Percentiles rank a stretch among this genome's conserved stretches.
phyloP scores from a whole-genome alignment of 1,284 basidiomycete species.

The Veloporphyrellus conicus region DNA sequence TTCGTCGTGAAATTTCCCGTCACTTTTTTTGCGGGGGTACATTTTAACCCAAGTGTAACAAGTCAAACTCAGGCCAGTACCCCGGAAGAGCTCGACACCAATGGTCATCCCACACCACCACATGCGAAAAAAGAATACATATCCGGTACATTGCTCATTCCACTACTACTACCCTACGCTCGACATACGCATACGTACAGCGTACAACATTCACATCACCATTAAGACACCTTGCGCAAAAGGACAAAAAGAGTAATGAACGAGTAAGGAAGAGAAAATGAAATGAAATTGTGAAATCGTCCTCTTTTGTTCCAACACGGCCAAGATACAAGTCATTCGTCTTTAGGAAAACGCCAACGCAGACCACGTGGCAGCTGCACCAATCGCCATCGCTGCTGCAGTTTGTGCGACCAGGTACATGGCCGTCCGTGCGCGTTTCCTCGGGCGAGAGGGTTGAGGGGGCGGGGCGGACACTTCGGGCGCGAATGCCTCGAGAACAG shows the following conservation, averaged over 20 bases:
- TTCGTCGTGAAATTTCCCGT: too few species aligned
- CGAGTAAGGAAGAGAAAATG: too few species aligned
- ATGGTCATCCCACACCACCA: too few species aligned
- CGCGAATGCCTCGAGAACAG: background rate
- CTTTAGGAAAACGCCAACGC: slow-evolving; percentile 58
- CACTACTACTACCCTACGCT: background rate
- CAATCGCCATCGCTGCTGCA: slow-evolving; percentile 54
- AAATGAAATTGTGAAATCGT: too few species aligned
- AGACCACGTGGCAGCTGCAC: slow-evolving; percentile 65
- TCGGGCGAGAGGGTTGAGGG: slow-evolving; percentile 32
- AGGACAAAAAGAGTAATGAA: too few species aligned
- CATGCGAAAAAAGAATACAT: slow-evolving; percentile 10
- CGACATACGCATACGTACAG: background rate
- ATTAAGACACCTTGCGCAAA: background rate
- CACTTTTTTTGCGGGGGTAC: too few species aligned
- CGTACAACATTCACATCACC: slow-evolving; percentile 1
- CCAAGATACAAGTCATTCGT: background rate
- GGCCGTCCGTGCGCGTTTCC: slow-evolving; percentile 44
- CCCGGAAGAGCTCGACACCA: too few species aligned
- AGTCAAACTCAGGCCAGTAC: too few species aligned
- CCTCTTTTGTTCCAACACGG: background rate
- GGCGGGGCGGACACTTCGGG: background rate
- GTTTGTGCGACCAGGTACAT: slow-evolving; percentile 48
- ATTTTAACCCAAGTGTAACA: too few species aligned
- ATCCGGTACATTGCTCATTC: slow-evolving; percentile 12